Evolutionary conservation across 2,329 filamentous ascomycete genomes (phyloP).

Genomic region (Ceratocystis cacaofunesta): DNA sequence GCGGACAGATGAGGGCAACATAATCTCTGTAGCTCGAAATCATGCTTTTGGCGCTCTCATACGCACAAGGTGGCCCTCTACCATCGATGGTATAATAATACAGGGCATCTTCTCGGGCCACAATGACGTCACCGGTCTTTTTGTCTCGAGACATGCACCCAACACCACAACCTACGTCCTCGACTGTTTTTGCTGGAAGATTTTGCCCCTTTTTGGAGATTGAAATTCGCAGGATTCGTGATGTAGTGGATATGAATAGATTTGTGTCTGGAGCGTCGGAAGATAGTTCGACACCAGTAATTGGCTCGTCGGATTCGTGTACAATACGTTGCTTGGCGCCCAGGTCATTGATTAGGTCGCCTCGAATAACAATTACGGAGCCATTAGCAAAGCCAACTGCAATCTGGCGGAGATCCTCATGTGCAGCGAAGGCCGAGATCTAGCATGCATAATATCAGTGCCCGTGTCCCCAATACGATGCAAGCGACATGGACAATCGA

Average conservation of each 20-base stretch:
- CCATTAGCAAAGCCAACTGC: conserved; percentile 95
- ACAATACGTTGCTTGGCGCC: conserved; percentile 89
- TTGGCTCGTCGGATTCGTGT: conserved; percentile 90
- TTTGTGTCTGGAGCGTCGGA: conserved; percentile 46
- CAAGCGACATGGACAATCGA: too few relatives aligned
- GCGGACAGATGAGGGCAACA: conserved; percentile 72
- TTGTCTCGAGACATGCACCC: conserved; percentile 87
- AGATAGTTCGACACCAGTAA: conserved; percentile 68
- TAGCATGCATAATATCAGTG: conserved; percentile 22
- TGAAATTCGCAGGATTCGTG: conserved; percentile 68
- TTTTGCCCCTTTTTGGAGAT: conserved; percentile 83
- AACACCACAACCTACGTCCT: conserved; percentile 80
- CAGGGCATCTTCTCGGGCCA: conserved; percentile 89
- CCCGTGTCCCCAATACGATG: neutral
- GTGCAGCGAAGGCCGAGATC: conserved; percentile 77
- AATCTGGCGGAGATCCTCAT: conserved; percentile 80
- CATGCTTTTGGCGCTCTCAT: conserved; percentile 77
- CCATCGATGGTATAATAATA: conserved; percentile 84
- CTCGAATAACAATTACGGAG: conserved; percentile 79
- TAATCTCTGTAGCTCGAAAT: conserved; percentile 73
- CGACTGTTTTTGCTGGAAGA: conserved; percentile 71
- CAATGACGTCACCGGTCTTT: conserved; percentile 66
- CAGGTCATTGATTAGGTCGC: conserved; percentile 87
- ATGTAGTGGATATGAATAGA: conserved; percentile 84
- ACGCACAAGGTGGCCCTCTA: conserved; percentile 74